These are phyloP conservation scores for Puccinia hordei DNA, from an alignment of 1,284 basidiomycete genomes.

Conservation along the genomic window DNA sequence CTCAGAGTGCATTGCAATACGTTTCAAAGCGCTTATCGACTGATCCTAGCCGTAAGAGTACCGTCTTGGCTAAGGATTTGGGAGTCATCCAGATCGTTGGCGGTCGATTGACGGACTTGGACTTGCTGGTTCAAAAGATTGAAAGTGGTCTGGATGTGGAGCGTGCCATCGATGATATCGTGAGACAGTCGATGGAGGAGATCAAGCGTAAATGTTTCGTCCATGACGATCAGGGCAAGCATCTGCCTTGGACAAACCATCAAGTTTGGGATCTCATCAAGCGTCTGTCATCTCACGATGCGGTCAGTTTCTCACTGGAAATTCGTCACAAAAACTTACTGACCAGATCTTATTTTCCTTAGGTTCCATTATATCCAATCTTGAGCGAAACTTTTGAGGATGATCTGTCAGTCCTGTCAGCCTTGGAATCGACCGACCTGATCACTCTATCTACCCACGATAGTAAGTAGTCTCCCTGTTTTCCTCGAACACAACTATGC, in stretches of 20 bases:
- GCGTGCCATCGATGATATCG: conserved; percentile 56
- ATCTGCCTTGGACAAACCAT: conserved; percentile 72
- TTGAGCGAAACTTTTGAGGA: conserved; percentile 32
- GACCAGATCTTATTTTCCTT: neutral
- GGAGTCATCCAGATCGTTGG: conserved; percentile 57
- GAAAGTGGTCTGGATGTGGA: conserved; percentile 25
- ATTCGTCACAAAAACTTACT: neutral
- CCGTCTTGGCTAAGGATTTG: conserved; percentile 54
- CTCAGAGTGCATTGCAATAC: conserved; percentile 43
- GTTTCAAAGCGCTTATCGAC: conserved; percentile 12
- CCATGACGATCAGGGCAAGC: conserved; percentile 81
- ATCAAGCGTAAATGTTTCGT: conserved; percentile 89
- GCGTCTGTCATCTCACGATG: conserved; percentile 69
- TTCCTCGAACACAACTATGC: neutral
- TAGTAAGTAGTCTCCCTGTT: conserved; percentile 10
- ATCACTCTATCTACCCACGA: conserved; percentile 39
- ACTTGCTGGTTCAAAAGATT: conserved; percentile 51
- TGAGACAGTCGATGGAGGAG: conserved; percentile 75
- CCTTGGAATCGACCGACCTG: conserved; percentile 34
- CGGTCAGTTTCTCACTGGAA: conserved; percentile 63
- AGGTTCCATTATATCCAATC: conserved; percentile 24
- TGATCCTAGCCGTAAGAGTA: conserved; percentile 7
- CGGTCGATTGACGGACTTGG: conserved; percentile 57
- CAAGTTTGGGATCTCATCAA: conserved; percentile 87
- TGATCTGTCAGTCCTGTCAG: conserved; percentile 27